Base-by-base conservation (phyloP, 192 early-diverging fungal species). In the Chytriomyces sp. region DNA sequence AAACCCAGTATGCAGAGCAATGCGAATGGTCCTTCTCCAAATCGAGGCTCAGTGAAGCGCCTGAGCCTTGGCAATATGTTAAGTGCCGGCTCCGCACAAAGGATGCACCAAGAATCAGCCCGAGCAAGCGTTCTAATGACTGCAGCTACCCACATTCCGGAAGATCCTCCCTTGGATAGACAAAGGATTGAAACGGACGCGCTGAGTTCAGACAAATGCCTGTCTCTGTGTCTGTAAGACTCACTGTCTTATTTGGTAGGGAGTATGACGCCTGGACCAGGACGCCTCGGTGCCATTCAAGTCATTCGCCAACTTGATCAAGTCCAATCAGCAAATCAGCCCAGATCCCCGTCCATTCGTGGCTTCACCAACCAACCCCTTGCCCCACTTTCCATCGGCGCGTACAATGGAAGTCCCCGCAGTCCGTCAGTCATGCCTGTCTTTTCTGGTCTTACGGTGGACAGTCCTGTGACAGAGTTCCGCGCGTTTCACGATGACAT, bases 401-500 rank as follows among this genome's bases (percentile, higher is more conserved):
- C 44, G 22, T 14, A 49, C 14, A 49, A 49, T 3, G 22, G 22
- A 14, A 49, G 22, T 3, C 17, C 44, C 22, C 14, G 17, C 44
- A 22, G 22, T n/a, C 14, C 44, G 22, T 22, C 44, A 49, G 44
- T 22, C 14, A 49, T n/a, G 1, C 14, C 22, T 14, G 22, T 22
- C 14, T n/a, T 22, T n/a, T n/a, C 17, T 49, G 1, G 1, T 49
- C 44, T 49, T 2, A 49, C 44, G 3, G 44, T 49, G 44, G 44
- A 49, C 44, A n/a, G 17, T 14, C 14, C 44, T 49, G 44, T 49
- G 44, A n/a, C 14, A n/a, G 44, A 49, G 14, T 49, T 49, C 22
- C 44, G 63, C 17, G 30, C 56, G 19, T 75, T 62, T 52, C 77
- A 78, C 30, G n/a, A 78, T 14, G 64, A 56, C 26, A 64, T 78